Base-by-base conservation (phyloP, 108 stramenopile species). In the Cyclotella choctawhatcheeana region DNA sequence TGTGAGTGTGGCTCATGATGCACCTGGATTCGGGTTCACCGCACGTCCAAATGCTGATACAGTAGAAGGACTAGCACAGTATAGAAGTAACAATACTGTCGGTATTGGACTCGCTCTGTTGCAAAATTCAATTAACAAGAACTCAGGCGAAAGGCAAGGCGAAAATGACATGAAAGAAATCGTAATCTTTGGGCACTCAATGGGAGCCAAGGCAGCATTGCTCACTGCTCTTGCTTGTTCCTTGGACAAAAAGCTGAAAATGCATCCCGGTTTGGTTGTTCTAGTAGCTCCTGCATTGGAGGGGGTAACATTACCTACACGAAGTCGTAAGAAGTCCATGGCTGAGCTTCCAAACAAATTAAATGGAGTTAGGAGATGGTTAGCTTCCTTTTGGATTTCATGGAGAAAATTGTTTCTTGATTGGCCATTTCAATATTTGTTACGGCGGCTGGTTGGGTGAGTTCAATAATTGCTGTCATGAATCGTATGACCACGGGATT, bases 1-100 rank as follows among this genome's bases (percentile, higher is more conserved):
- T 25, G 72, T 84, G 20, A 87, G 74, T 26, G 29, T 90, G 16
- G 90, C 84, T 0, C 93, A 94, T 67, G 93, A 94, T 74, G 88
- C 90, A 8, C 78, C 81, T 3, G 93, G 93, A 3, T 94, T 94
- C 77, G 93, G 93, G 16, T 90, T 94, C 37, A 94, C 93, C 4
- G 93, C 89, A 62, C 89, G 89, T 48, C 89, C 89, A 25, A 31
- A 73, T 32, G 53, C 34, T 0, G 74, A 74, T 22, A 24, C 5
- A 16, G 26, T 6, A 5, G 60, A 50, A 1, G 72, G 73, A n/a
- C 21, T 80, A 20, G 56, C 59, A 2, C 61, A 37, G 54, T 94
- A 89, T 54, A 71, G 73, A 5, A 34, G 58, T 0, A 55, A 76
- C 33, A 72, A 56, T 18, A 87, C 82, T 47, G 86, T 87, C 5